Conservation (phyloP, 2,329 filamentous ascomycete genomes). For the Ophiostoma ulmi region DNA sequence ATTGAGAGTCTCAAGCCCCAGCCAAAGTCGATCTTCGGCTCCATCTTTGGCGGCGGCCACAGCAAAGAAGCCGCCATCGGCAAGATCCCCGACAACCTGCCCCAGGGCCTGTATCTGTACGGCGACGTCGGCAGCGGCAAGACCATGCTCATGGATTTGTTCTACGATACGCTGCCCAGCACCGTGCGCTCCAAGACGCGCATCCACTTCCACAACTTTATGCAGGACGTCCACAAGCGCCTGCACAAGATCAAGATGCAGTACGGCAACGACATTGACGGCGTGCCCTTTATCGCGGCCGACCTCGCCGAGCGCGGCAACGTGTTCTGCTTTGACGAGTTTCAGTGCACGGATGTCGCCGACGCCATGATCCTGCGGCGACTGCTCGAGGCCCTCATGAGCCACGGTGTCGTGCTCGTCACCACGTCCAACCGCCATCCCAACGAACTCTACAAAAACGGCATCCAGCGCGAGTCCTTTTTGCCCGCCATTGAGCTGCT, state of each 20-base stretch:
- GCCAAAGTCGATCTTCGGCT: constrained; percentile 53
- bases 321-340: constrained; percentile 96
- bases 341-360: constrained; percentile 96
- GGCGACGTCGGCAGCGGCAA: constrained; percentile 97
- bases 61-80: constrained; percentile 37
- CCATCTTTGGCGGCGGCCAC: constrained; percentile 47
- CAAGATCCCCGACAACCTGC: constrained; percentile 65
- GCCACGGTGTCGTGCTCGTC: constrained; percentile 90
- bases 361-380: constrained; percentile 91
- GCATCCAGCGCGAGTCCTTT: constrained; percentile 92
- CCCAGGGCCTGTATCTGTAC: constrained; percentile 87
- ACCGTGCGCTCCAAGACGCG: constrained; percentile 78
- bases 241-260: constrained; percentile 85
- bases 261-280: constrained; percentile 84
- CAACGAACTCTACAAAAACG: constrained; percentile 95
- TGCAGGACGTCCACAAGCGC: constrained; percentile 93
- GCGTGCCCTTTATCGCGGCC: constrained; percentile 87
- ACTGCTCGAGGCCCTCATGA: constrained; percentile 85
- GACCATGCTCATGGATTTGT: constrained; percentile 99
- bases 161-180: constrained; percentile 83
- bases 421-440: constrained; percentile 97
- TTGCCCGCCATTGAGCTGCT: constrained; percentile 91
- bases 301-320: constrained; percentile 80
- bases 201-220: constrained; percentile 99
- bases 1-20: constrained; percentile 57